These are phyloP conservation scores for Lomentospora prolificans DNA, from an alignment of 2,329 filamentous ascomycete species.

Conservation along the genomic window DNA sequence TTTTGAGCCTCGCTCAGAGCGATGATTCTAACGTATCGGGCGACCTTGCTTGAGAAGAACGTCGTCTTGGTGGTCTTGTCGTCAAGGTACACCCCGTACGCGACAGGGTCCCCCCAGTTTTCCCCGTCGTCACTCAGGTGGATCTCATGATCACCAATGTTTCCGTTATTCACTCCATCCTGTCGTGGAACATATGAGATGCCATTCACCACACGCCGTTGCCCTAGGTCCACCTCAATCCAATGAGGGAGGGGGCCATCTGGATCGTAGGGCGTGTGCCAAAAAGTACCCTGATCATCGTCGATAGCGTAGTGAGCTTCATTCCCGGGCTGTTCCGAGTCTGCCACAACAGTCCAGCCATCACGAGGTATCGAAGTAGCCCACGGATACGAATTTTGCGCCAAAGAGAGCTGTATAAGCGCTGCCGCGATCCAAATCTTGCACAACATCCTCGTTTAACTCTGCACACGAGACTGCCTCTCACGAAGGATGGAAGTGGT, in stretches of 20 bases:
- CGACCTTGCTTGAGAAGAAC: constrained; percentile 20
- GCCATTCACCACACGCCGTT: constrained; percentile 18
- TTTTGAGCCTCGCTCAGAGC: constrained; percentile 19
- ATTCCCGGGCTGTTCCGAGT: constrained; percentile 18
- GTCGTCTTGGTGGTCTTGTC: constrained; percentile 21
- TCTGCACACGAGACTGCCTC: too few relatives aligned
- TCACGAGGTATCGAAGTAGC: background rate
- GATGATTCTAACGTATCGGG: constrained; percentile 20
- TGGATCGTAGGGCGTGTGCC: constrained; percentile 16
- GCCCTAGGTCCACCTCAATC: constrained; percentile 21
- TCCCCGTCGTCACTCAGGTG: constrained; percentile 18
- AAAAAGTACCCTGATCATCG: constrained; percentile 18
- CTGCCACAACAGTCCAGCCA: constrained; percentile 19
- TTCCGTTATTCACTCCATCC: constrained; percentile 17
- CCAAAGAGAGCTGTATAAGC: background rate
- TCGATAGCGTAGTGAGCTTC: constrained; percentile 21
- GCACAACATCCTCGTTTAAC: background rate
- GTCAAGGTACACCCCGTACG: constrained; percentile 19
- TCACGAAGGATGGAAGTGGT: too few relatives aligned
- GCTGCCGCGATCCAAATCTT: background rate
- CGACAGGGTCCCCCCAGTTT: constrained; percentile 18
- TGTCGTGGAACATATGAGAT: constrained; percentile 21
- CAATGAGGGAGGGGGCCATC: constrained; percentile 16
- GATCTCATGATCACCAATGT: constrained; percentile 20
- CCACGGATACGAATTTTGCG: background rate